phyloP scores from a whole-genome alignment of 441 rosid species.

The Heliophila coronopifolia region DNA sequence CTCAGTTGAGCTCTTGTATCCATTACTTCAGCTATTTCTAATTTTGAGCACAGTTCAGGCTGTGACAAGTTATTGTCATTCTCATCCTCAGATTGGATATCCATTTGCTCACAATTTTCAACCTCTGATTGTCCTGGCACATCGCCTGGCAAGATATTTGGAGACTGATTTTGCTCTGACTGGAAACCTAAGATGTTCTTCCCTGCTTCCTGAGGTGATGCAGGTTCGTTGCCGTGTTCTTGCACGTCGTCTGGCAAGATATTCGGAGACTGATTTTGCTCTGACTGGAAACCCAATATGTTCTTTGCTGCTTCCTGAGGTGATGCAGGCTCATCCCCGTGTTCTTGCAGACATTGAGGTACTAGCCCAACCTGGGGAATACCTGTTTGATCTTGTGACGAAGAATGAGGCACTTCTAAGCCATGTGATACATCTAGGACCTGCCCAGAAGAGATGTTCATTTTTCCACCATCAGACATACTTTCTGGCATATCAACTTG shows the following conservation, averaged over 20 bases:
- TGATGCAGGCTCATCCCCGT: slow-evolving; percentile 10
- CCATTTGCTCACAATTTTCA: slow-evolving; percentile 7
- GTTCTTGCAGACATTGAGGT: slow-evolving; percentile 5
- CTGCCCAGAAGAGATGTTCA: background rate
- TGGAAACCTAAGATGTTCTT: background rate
- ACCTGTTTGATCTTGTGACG: slow-evolving; percentile 4
- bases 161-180: slow-evolving; percentile 1
- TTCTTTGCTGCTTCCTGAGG: background rate
- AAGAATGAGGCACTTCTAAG: background rate
- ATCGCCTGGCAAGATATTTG: background rate
- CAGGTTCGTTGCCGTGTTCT: slow-evolving; percentile 11
- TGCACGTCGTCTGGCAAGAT: background rate
- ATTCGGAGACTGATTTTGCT: slow-evolving; percentile 6
- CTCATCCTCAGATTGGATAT: slow-evolving; percentile 13
- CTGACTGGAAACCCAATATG: slow-evolving; percentile 9
- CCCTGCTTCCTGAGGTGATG: slow-evolving; percentile 4
- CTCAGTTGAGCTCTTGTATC: background rate
- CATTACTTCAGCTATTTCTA: slow-evolving; percentile 10
- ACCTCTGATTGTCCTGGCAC: slow-evolving; percentile 2
- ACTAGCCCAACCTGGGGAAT: background rate
- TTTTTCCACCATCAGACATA: background rate
- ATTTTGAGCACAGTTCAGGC: background rate
- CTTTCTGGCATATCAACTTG: background rate
- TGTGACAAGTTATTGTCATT: background rate
- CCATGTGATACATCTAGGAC: slow-evolving; percentile 8